Evolutionary conservation across 2,329 filamentous ascomycete genomes (phyloP).

Genomic region (Macrophomina tecta): DNA sequence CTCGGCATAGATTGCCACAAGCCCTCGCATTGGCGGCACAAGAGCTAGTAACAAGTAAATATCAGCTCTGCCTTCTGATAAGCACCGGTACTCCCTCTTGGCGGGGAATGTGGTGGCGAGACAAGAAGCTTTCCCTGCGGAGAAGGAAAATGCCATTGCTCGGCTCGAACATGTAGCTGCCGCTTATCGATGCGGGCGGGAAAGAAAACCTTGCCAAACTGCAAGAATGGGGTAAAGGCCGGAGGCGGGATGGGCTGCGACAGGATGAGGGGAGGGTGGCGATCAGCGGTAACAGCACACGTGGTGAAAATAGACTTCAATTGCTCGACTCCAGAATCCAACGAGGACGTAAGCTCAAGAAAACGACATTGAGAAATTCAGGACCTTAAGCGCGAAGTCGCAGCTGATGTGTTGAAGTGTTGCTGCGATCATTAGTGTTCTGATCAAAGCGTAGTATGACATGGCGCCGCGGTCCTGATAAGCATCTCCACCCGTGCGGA

Average conservation of each 20-base stretch:
- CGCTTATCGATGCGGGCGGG: not conserved
- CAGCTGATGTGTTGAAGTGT: not conserved
- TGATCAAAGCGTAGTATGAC: not conserved
- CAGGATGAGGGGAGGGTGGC: not conserved
- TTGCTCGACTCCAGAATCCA: not conserved
- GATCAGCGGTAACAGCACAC: too few relatives aligned
- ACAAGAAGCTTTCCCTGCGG: conserved; percentile 1
- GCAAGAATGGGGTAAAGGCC: conserved; percentile 10
- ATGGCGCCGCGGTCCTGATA: conserved; percentile 14
- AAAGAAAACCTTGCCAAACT: not conserved
- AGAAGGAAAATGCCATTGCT: not conserved
- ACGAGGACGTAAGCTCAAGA: not conserved
- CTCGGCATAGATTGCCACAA: conserved; percentile 19
- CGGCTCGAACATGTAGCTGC: conserved; percentile 12
- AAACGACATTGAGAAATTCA: not conserved
- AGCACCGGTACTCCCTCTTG: not conserved
- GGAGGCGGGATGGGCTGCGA: conserved; percentile 3
- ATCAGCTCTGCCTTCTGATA: conserved; percentile 14
- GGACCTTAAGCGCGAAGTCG: not conserved
- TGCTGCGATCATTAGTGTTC: not conserved
- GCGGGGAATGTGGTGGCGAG: conserved; percentile 2
- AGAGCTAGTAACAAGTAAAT: not conserved
- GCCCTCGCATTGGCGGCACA: conserved; percentile 11
- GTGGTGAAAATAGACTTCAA: too few relatives aligned
- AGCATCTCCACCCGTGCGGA: conserved; percentile 16